These are phyloP conservation scores for Brasilioporus rufonigricans DNA, from an alignment of 768 basidiomycete genomes.

Conservation along the genomic window DNA sequence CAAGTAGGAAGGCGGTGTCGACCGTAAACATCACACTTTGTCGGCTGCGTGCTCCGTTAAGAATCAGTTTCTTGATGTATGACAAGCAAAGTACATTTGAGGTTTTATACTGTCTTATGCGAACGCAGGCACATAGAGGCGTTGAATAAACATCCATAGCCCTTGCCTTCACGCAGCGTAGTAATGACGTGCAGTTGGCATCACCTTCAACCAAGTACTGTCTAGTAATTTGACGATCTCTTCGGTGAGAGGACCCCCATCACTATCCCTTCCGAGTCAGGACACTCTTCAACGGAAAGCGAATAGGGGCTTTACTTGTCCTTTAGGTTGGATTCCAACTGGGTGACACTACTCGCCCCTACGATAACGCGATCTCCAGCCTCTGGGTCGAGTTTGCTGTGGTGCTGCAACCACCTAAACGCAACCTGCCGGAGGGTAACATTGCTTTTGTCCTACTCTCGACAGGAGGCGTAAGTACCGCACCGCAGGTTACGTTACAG, in stretches of 20 bases:
- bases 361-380: constrained; percentile 33
- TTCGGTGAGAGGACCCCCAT: constrained; percentile 1
- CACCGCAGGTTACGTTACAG: neutral
- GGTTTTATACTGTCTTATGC: neutral
- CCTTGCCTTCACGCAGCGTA: constrained; percentile 1
- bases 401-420: constrained; percentile 23
- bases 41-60: neutral
- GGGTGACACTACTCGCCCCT: constrained; percentile 34
- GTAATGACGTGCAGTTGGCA: neutral
- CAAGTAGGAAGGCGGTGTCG: too few relatives aligned
- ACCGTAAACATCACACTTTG: too few relatives aligned
- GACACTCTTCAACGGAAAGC: neutral
- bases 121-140: too few relatives aligned
- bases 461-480: neutral
- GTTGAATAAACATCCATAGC: too few relatives aligned
- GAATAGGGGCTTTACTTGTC: constrained; percentile 3
- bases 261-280: neutral
- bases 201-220: constrained; percentile 7
- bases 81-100: neutral
- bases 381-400: constrained; percentile 15
- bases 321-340: constrained; percentile 32
- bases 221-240: constrained; percentile 1
- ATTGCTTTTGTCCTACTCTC: constrained; percentile 9
- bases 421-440: constrained; percentile 16
- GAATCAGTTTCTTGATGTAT: too few relatives aligned